Conservation (phyloP, 2,329 filamentous ascomycete species). For the Aspergillus awamori region DNA sequence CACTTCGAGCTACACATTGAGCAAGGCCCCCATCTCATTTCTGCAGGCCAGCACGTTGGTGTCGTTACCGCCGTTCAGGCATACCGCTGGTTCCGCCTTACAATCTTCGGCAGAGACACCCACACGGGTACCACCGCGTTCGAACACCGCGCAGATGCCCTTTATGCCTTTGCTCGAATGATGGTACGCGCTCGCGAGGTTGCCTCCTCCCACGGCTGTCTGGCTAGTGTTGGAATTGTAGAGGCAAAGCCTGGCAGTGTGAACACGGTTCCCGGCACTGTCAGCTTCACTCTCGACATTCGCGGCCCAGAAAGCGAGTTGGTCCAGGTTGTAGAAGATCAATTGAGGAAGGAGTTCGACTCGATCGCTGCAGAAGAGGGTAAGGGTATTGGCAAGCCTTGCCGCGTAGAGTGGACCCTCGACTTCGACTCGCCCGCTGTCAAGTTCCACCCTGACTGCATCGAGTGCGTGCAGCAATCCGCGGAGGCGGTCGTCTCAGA, state of each 20-base stretch:
- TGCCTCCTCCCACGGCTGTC: conserved; percentile 61
- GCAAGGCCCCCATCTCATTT: conserved; percentile 75
- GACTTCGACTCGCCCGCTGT: conserved; percentile 65
- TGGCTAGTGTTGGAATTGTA: conserved; percentile 72
- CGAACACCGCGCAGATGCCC: conserved; percentile 65
- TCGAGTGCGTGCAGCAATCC: conserved; percentile 64
- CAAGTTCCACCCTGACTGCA: conserved; percentile 68
- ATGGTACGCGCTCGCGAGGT: conserved; percentile 67
- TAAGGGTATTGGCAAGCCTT: conserved; percentile 55
- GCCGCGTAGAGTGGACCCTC: conserved; percentile 59
- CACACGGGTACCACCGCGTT: conserved; percentile 78
- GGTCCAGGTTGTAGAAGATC: conserved; percentile 60
- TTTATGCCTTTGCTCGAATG: conserved; percentile 68
- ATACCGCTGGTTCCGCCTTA: conserved; percentile 73
- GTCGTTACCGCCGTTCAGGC: conserved; percentile 74
- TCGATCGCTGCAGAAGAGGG: conserved; percentile 61
- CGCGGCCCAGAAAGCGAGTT: conserved; percentile 60
- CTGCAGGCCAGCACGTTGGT: conserved; percentile 64
- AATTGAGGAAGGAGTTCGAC: conserved; percentile 61
- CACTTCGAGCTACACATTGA: conserved; percentile 88
- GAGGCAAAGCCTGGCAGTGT: conserved; percentile 68
- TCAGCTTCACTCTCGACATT: conserved; percentile 70
- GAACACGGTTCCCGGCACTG: conserved; percentile 72
- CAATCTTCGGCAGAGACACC: conserved; percentile 66
- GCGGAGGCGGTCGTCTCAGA: conserved; percentile 61